Conservation (phyloP, 139 green algal genomes). For the Haematococcus lacustris region DNA sequence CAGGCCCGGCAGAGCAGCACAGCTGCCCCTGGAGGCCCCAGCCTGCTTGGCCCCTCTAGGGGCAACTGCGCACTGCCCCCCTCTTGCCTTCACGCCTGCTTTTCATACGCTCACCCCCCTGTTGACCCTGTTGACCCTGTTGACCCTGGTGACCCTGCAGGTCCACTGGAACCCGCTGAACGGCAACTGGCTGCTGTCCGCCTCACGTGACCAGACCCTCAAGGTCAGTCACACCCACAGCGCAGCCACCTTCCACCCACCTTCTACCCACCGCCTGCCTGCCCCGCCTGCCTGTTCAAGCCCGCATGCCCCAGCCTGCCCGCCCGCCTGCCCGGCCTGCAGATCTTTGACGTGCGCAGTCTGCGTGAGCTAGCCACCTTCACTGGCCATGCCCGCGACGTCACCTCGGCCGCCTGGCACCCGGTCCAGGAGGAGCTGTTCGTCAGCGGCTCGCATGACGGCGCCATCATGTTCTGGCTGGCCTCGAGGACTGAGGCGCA, state of each 20-base stretch:
- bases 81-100: no score
- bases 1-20: neutral
- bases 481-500: conserved; percentile 42
- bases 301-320: no score
- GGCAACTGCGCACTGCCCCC: no score
- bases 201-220: conserved; percentile 63
- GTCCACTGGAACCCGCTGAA: conserved; percentile 75
- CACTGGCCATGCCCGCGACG: conserved; percentile 71
- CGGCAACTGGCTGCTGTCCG: conserved; percentile 80
- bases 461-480: conserved; percentile 72
- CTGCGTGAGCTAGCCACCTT: conserved; percentile 60
- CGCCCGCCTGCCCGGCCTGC: no score
- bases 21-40: neutral
- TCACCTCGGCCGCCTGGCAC: conserved; percentile 78
- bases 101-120: neutral
- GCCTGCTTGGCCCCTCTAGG: no score
- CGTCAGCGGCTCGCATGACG: conserved; percentile 55
- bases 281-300: no score
- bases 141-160: neutral
- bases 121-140: neutral
- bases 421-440: conserved; percentile 81
- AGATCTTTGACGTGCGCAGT: conserved; percentile 67
- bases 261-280: no score
- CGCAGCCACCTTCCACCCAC: no score
- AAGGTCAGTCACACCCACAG: conserved; percentile 58